Conservation (phyloP, 1,284 basidiomycete genomes). For the Sparassis latifolia region DNA sequence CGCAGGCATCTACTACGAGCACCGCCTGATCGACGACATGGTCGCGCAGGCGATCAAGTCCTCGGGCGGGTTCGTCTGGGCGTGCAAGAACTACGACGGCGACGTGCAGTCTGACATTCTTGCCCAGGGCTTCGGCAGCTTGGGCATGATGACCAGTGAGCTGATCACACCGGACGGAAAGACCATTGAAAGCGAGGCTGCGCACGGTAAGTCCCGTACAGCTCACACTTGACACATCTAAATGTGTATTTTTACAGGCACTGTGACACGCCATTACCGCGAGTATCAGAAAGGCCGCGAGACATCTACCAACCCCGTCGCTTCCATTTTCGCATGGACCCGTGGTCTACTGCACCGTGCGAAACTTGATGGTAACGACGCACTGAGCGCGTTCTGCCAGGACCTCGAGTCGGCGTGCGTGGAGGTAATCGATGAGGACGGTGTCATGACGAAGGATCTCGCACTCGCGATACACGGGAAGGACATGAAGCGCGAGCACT, state of each 20-base stretch:
- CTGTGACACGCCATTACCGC: slow-evolving; percentile 93
- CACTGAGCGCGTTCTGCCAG: slow-evolving; percentile 71
- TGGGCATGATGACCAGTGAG: slow-evolving; percentile 98
- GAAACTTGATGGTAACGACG: slow-evolving; percentile 83
- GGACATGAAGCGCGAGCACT: slow-evolving; percentile 85
- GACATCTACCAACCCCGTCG: slow-evolving; percentile 97
- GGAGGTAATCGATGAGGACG: slow-evolving; percentile 87
- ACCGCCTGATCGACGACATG: slow-evolving; percentile 92
- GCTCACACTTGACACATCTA: background rate
- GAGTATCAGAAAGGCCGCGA: slow-evolving; percentile 96
- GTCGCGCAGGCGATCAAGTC: slow-evolving; percentile 97
- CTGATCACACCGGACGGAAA: slow-evolving; percentile 94
- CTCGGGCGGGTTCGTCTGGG: slow-evolving; percentile 96
- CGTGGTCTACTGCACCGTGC: slow-evolving; percentile 91
- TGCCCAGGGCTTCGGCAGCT: slow-evolving; percentile 89
- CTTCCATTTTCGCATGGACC: slow-evolving; percentile 99
- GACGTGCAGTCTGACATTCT: slow-evolving; percentile 92
- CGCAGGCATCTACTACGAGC: slow-evolving; percentile 92
- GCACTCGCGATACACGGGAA: slow-evolving; percentile 94
- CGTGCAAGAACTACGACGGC: slow-evolving; percentile 96
- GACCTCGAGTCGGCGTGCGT: slow-evolving; percentile 86
- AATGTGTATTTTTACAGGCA: slow-evolving; percentile 33
- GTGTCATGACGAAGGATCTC: slow-evolving; percentile 95
- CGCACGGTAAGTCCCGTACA: slow-evolving; percentile 57
- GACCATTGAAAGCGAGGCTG: slow-evolving; percentile 89